Evolutionary conservation across 495 filamentous ascomycete species (phyloP).

Genomic region (Penicillium waksmanii): DNA sequence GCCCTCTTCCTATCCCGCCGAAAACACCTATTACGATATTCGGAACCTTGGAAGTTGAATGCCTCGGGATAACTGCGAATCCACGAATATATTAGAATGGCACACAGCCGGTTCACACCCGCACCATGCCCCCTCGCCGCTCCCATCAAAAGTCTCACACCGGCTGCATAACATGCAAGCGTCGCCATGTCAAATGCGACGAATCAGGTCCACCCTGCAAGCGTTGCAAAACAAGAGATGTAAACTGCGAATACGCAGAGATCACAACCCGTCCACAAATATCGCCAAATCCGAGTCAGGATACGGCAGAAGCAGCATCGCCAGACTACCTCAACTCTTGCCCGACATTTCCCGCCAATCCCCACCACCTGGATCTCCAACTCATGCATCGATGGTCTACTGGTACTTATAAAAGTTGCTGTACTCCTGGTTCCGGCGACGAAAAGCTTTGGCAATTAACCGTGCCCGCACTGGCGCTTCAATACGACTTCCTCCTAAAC

Average conservation of each 20-base stretch:
- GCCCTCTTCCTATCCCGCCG: too few species aligned
- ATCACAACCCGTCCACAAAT: not conserved
- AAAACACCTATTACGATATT: too few species aligned
- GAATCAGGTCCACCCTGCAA: slow-evolving; percentile 10
- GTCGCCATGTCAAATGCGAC: slow-evolving; percentile 10
- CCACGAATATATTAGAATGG: too few species aligned
- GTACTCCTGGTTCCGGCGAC: slow-evolving; percentile 5
- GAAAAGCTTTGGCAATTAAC: slow-evolving; percentile 7
- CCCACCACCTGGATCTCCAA: slow-evolving; percentile 5
- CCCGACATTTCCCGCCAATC: not conserved
- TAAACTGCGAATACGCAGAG: slow-evolving; percentile 1
- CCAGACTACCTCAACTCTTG: not conserved
- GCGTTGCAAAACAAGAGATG: slow-evolving; percentile 3
- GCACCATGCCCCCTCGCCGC: slow-evolving; percentile 7
- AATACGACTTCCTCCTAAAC: slow-evolving; percentile 8
- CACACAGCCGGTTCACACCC: too few species aligned
- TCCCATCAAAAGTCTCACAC: slow-evolving; percentile 13
- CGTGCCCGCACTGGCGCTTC: not conserved
- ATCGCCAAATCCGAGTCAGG: not conserved
- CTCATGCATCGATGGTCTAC: slow-evolving; percentile 11
- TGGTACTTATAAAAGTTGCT: slow-evolving; percentile 9
- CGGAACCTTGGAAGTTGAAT: too few species aligned
- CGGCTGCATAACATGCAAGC: slow-evolving; percentile 11
- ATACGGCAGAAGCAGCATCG: not conserved
- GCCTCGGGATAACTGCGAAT: too few species aligned